These are phyloP conservation scores for Backusella liffmaniae DNA, from an alignment of 192 early-diverging fungal genomes.

Conservation along the genomic window DNA sequence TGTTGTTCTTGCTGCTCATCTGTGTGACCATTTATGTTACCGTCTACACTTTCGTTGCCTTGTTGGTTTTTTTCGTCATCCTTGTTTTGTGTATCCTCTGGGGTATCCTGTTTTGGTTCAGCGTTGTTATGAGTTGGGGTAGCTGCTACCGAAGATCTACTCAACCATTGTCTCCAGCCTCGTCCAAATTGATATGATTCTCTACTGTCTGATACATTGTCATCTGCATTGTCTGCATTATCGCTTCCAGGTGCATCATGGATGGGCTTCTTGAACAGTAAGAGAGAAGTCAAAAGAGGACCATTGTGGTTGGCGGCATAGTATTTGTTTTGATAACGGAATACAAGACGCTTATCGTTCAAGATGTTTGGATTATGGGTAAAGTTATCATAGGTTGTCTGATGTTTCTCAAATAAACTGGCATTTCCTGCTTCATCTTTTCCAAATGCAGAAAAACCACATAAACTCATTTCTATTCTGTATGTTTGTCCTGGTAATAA, in stretches of 20 bases:
- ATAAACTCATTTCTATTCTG: slow-evolving; percentile 57
- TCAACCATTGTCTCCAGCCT: slow-evolving; percentile 43
- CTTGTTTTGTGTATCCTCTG: not conserved
- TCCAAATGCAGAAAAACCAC: slow-evolving; percentile 50
- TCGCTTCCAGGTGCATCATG: slow-evolving; percentile 43
- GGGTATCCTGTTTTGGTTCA: not conserved
- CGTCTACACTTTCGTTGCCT: not conserved
- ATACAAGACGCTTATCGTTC: slow-evolving; percentile 51
- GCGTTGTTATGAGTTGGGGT: not conserved
- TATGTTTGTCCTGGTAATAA: slow-evolving; percentile 39
- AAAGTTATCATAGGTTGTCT: slow-evolving; percentile 59
- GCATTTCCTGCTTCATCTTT: slow-evolving; percentile 44
- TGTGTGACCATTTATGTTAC: not conserved
- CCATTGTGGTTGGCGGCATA: slow-evolving; percentile 60
- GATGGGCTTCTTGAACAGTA: slow-evolving; percentile 46
- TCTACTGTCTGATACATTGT: slow-evolving; percentile 23
- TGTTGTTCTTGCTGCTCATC: not conserved
- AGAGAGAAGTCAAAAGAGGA: slow-evolving; percentile 59
- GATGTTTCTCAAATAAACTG: slow-evolving; percentile 48
- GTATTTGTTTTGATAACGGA: slow-evolving; percentile 60
- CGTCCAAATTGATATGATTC: slow-evolving; percentile 39
- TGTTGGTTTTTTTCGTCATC: not conserved
- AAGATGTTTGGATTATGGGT: slow-evolving; percentile 55
- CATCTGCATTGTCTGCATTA: slow-evolving; percentile 20
- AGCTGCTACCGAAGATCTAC: slow-evolving; percentile 37